Evolutionary conservation across 2,329 filamentous ascomycete species (phyloP).

Genomic region (Purpureocillium takamizusanense): DNA sequence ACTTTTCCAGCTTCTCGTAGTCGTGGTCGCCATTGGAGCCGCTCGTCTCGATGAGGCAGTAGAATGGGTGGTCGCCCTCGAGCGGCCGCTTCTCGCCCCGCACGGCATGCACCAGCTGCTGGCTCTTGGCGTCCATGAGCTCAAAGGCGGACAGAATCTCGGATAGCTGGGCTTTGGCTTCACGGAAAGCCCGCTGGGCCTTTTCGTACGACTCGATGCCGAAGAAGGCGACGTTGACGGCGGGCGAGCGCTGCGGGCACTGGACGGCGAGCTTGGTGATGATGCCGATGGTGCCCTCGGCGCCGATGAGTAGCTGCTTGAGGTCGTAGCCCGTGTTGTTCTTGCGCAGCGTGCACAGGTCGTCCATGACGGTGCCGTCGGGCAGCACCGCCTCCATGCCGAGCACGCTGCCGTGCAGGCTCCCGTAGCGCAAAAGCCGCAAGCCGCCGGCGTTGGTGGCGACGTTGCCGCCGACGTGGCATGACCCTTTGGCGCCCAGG

Average conservation of each 20-base stretch:
- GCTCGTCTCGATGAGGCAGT: slow-evolving; percentile 93
- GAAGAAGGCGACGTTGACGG: slow-evolving; percentile 92
- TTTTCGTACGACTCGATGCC: slow-evolving; percentile 86
- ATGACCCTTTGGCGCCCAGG: slow-evolving; percentile 94
- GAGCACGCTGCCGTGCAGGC: slow-evolving; percentile 84
- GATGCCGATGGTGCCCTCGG: slow-evolving; percentile 89
- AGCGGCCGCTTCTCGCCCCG: slow-evolving; percentile 73
- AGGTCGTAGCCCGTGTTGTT: slow-evolving; percentile 99
- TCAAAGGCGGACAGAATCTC: slow-evolving; percentile 98
- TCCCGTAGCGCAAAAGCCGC: slow-evolving; percentile 83
- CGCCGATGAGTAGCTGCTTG: slow-evolving; percentile 94
- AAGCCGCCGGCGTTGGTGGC: slow-evolving; percentile 92
- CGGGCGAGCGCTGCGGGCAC: slow-evolving; percentile 78
- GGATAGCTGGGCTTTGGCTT: slow-evolving; percentile 81
- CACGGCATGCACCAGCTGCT: slow-evolving; percentile 65
- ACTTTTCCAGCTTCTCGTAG: slow-evolving; percentile 78
- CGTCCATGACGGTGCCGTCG: slow-evolving; percentile 85
- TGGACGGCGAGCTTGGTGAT: slow-evolving; percentile 85
- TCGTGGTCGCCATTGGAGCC: slow-evolving; percentile 93
- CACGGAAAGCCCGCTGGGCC: slow-evolving; percentile 74
- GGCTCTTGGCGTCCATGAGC: slow-evolving; percentile 83
- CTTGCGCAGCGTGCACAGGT: slow-evolving; percentile 81
- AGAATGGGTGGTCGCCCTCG: slow-evolving; percentile 81
- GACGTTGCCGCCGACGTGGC: slow-evolving; percentile 92
- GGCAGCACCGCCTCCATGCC: slow-evolving; percentile 90